Percentiles rank a stretch among this genome's conserved stretches.
phyloP scores from a whole-genome alignment of 2,329 filamentous ascomycete genomes.

The Cercospora berteroae region DNA sequence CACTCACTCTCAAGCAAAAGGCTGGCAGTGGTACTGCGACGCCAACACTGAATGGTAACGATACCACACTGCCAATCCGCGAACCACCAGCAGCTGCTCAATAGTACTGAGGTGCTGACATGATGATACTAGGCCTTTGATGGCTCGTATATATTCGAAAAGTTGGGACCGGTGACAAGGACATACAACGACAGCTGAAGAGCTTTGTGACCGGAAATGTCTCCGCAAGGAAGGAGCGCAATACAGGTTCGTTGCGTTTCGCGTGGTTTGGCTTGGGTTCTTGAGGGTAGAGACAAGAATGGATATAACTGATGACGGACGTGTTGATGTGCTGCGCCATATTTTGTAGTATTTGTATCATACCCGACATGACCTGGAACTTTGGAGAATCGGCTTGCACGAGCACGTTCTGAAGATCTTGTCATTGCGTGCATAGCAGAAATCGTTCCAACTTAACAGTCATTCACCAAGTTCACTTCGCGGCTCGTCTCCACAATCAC shows the following conservation, averaged over 20 bases:
- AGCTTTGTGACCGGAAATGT: not conserved
- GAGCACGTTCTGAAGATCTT: not conserved
- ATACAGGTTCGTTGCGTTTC: not conserved
- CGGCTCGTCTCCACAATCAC: not conserved
- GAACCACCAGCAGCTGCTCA: slow-evolving; percentile 6
- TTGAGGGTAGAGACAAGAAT: slow-evolving; percentile 2
- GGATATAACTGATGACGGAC: not conserved
- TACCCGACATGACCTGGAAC: not conserved
- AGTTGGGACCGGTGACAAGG: not conserved
- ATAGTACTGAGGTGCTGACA: slow-evolving; percentile 5
- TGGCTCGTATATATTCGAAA: not conserved
- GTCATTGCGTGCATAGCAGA: not conserved
- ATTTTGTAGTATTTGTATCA: slow-evolving; percentile 1
- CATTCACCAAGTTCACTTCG: not conserved
- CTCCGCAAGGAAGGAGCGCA: not conserved
- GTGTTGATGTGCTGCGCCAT: not conserved
- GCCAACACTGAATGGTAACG: slow-evolving; percentile 29
- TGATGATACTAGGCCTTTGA: not conserved
- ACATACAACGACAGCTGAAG: not conserved
- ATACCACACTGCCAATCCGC: slow-evolving; percentile 22
- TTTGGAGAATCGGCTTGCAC: not conserved
- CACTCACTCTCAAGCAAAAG: slow-evolving; percentile 61
- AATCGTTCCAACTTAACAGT: not conserved
- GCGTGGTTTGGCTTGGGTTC: not conserved
- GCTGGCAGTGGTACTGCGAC: slow-evolving; percentile 27